phyloP scores from a whole-genome alignment of 148 eudicot genomes.

The Spergularia marina region DNA sequence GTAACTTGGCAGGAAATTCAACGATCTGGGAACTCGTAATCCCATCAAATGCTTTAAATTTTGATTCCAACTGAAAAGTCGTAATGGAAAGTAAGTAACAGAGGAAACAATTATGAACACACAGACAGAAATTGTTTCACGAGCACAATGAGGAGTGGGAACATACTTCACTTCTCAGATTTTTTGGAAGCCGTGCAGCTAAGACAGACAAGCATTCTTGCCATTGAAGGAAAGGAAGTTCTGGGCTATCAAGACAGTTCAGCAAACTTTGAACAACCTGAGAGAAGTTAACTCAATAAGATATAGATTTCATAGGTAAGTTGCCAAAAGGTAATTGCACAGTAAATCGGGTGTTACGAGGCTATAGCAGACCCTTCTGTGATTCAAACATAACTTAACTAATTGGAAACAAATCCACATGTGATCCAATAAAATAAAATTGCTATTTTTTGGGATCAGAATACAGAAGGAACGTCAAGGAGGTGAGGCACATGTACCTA shows the following conservation, averaged over 20 bases:
- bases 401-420: neutral
- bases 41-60: constrained; percentile 60
- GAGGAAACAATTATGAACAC: neutral
- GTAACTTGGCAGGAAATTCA: constrained; percentile 89
- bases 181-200: constrained; percentile 93
- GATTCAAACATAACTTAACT: neutral
- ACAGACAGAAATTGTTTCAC: neutral
- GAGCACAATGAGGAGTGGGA: constrained; percentile 3
- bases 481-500: no score
- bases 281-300: constrained; percentile 16
- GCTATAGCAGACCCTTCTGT: constrained; percentile 2
- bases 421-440: no score
- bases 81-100: constrained; percentile 15
- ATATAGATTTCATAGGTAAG: neutral
- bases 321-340: neutral
- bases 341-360: neutral
- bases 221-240: constrained; percentile 98
- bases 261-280: constrained; percentile 90
- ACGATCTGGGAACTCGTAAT: constrained; percentile 49
- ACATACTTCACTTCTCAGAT: constrained; percentile 72
- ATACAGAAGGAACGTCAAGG: no score
- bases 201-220: constrained; percentile 96
- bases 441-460: no score
- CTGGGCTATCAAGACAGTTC: constrained; percentile 89
- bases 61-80: constrained; percentile 72